Conservation (phyloP, 192 early-diverging fungal genomes). For the Coemansia sp. region DNA sequence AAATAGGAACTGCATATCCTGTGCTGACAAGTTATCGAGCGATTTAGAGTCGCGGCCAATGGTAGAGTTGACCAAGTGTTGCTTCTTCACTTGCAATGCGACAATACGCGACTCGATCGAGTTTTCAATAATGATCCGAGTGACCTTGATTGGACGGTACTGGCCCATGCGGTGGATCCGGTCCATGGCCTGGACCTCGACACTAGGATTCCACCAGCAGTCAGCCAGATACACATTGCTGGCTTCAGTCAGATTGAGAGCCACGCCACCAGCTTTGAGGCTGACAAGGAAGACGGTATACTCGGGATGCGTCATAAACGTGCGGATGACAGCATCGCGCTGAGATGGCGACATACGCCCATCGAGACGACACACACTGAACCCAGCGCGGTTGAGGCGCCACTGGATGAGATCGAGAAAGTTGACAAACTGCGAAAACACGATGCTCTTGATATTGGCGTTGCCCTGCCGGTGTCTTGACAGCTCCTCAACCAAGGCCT, state of each 20-base stretch:
- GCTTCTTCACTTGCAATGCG: slow-evolving; percentile 93
- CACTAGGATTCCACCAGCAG: slow-evolving; percentile 70
- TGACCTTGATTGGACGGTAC: slow-evolving; percentile 85
- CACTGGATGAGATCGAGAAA: slow-evolving; percentile 90
- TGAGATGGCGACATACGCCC: slow-evolving; percentile 84
- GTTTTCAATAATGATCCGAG: slow-evolving; percentile 89
- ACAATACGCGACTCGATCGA: slow-evolving; percentile 90
- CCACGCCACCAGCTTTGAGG: slow-evolving; percentile 91
- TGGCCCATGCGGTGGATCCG: slow-evolving; percentile 94
- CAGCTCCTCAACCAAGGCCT: slow-evolving; percentile 90
- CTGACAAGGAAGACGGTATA: slow-evolving; percentile 89
- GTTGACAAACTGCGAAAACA: slow-evolving; percentile 85
- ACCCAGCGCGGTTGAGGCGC: slow-evolving; percentile 85
- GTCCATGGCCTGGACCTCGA: slow-evolving; percentile 84
- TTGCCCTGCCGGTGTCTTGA: slow-evolving; percentile 69
- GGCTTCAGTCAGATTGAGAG: slow-evolving; percentile 91
- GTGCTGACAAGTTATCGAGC: slow-evolving; percentile 67
- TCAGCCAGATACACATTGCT: slow-evolving; percentile 76
- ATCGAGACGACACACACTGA: slow-evolving; percentile 72
- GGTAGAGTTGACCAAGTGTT: slow-evolving; percentile 82
- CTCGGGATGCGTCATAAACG: slow-evolving; percentile 77
- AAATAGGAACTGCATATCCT: slow-evolving; percentile 86
- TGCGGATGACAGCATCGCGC: slow-evolving; percentile 68
- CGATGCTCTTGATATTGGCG: slow-evolving; percentile 77
- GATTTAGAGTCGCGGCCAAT: slow-evolving; percentile 82